Evolutionary conservation across 2,329 filamentous ascomycete genomes (phyloP).

Genomic region (Monosporascus sp.): DNA sequence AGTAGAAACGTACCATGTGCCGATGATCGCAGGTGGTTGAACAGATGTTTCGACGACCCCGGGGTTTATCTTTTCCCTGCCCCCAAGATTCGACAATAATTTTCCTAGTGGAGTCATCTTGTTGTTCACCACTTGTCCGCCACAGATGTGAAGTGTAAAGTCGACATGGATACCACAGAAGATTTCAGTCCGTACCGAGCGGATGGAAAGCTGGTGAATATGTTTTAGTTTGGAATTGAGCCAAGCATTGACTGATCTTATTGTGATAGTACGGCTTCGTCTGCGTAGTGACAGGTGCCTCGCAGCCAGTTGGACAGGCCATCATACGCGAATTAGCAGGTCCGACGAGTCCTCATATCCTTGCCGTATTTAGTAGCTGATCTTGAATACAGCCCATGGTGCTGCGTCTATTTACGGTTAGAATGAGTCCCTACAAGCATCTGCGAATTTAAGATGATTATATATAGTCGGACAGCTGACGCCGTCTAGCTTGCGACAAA

Average conservation of each 20-base stretch:
- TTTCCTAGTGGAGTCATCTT: too few species aligned
- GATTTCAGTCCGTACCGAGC: conserved; percentile 17
- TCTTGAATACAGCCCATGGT: conserved; percentile 45
- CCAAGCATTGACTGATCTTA: background rate
- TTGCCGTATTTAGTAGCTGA: conserved; percentile 9
- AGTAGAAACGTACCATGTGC: too few species aligned
- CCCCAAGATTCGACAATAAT: too few species aligned
- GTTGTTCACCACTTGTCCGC: too few species aligned
- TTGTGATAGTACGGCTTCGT: conserved; percentile 54
- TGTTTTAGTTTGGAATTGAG: background rate
- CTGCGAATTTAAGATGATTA: background rate
- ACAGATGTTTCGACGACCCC: too few species aligned
- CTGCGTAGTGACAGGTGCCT: conserved; percentile 58
- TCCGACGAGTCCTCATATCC: conserved; percentile 15
- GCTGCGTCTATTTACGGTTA: conserved; percentile 57
- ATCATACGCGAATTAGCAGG: conserved; percentile 56
- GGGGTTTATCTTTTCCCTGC: too few species aligned
- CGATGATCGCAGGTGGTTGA: too few species aligned
- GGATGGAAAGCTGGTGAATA: conserved; percentile 22
- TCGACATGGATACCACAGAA: conserved; percentile 14
- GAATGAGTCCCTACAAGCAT: conserved; percentile 1
- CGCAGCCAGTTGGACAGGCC: conserved; percentile 54
- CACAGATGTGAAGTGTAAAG: too few species aligned
- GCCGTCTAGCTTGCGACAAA: conserved; percentile 41
- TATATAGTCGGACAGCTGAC: conserved; percentile 6